Conservation (phyloP, 192 early-diverging fungal genomes). For the Fimicolochytrium jonesii region DNA sequence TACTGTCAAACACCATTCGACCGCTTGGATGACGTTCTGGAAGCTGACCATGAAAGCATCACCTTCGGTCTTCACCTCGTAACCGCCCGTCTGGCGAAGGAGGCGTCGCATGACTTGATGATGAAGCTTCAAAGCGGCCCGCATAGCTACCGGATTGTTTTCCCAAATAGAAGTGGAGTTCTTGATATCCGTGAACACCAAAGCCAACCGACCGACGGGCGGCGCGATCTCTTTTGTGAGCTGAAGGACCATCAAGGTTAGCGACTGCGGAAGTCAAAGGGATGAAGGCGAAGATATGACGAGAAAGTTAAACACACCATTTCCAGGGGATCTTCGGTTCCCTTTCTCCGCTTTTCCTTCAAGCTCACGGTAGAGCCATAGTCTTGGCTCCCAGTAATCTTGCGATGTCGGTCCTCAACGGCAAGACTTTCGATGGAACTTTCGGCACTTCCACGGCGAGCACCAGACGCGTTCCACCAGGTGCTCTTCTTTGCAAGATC, state of each 20-base stretch:
- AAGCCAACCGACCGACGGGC: constrained; percentile 73
- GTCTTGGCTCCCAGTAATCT: too few relatives aligned
- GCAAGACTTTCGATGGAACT: constrained; percentile 19
- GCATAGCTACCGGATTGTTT: constrained; percentile 75
- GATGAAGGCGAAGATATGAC: too few relatives aligned
- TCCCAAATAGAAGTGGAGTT: constrained; percentile 94
- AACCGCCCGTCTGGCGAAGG: constrained; percentile 77
- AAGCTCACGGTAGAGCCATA: too few relatives aligned
- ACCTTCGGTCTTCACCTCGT: constrained; percentile 95
- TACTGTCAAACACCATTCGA: constrained; percentile 85
- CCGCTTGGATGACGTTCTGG: constrained; percentile 69
- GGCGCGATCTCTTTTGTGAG: constrained; percentile 66
- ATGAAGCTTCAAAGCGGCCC: constrained; percentile 81
- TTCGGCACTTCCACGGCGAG: constrained; percentile 25
- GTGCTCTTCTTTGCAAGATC: constrained; percentile 49
- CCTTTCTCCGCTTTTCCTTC: constrained; percentile 9
- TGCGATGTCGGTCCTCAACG: constrained; percentile 16
- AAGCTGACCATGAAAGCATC: constrained; percentile 94
- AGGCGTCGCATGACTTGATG: constrained; percentile 77
- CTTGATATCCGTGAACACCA: constrained; percentile 94
- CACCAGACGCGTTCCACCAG: constrained; percentile 29
- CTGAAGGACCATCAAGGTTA: neutral
- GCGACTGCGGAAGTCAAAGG: too few relatives aligned
- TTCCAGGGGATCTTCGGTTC: constrained; percentile 3
- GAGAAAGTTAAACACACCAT: neutral